Base-by-base conservation (phyloP, 352 stramenopile genomes). In the Phytophthora sojae region DNA sequence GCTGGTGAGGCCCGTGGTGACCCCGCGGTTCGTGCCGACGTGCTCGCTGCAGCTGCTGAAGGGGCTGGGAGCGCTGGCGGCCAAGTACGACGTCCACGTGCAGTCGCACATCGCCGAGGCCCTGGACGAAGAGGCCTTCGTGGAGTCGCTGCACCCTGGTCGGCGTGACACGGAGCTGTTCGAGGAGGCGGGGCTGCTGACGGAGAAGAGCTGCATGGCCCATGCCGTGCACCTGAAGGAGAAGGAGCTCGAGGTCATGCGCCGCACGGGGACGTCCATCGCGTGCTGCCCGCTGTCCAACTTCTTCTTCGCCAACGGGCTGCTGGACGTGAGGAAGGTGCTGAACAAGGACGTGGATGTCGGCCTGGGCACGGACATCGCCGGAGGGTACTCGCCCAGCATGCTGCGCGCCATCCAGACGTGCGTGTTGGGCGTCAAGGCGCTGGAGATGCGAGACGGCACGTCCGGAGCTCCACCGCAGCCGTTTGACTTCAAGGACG, bases 221-320 rank as follows among this genome's bases (percentile, higher is more conserved):
- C 94, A 98, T 60, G 80, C 82, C 1, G 85, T 98, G 12, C 91
- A 97, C 61, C 69, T 95, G 26, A 82, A 29, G 0, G 79, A 89
- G 47, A 47, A 81, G 7, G 93, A 98, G 71, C 65, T 91, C 6
- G 73, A 73, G 0, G 59, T 88, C 45, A 78, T 98, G 66, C 61
- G 63, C 3, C 21, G 53, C 45, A 83, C 71, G 0, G 78, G 89
- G 25, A 73, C 90, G 25, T 87, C 82, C 32, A 92, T 98, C 51
- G 87, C 92, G 15, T 89, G 97, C 65, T 98, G 95, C 76, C 91
- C 95, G 19, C 76, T 97, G 29, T 97, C 88, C 26, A 98, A 98
- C 61, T 97, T 98, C 60, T 97, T 87, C 67, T 95, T 98, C 52
- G 84, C 85, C 4, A 84, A 92, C 59, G 79, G 88, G 6, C 80